These are phyloP conservation scores for Phytophthora macrochlamydospora DNA, from an alignment of 352 stramenopile genomes.

Conservation along the genomic window DNA sequence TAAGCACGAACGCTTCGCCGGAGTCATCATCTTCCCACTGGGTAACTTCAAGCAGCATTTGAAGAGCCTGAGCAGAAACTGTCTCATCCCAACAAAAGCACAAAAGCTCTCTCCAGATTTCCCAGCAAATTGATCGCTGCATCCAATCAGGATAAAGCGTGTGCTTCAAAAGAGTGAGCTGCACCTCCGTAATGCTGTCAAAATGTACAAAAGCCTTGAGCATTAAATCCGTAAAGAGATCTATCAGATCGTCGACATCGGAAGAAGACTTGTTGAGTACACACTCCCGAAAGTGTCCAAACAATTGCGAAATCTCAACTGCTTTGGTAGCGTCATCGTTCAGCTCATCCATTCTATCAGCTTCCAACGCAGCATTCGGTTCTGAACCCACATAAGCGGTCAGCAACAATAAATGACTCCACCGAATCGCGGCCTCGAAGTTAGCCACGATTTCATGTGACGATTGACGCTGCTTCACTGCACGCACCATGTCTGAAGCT, in stretches of 20 bases:
- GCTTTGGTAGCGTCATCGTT: conserved; percentile 21
- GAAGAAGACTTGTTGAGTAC: conserved; percentile 21
- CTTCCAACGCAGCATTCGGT: background rate
- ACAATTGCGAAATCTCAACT: conserved; percentile 34
- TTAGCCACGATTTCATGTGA: conserved; percentile 2
- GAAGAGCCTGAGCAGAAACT: conserved; percentile 29
- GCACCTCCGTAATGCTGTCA: conserved; percentile 34
- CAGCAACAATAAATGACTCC: conserved; percentile 45
- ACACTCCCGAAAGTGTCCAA: conserved; percentile 48
- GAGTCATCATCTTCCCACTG: conserved; percentile 31
- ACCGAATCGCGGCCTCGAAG: conserved; percentile 33
- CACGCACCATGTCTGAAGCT: conserved; percentile 44
- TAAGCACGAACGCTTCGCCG: conserved; percentile 20
- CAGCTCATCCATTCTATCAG: conserved; percentile 3
- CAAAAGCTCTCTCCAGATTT: conserved; percentile 63
- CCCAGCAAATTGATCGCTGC: conserved; percentile 52
- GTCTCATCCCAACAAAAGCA: conserved; percentile 57
- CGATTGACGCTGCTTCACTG: conserved; percentile 42
- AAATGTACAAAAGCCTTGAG: conserved; percentile 36
- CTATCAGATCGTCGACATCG: conserved; percentile 6
- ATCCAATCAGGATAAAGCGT: conserved; percentile 48
- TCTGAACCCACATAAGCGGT: conserved; percentile 30
- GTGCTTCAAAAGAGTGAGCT: conserved; percentile 60
- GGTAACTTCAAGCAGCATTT: conserved; percentile 41
- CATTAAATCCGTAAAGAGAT: conserved; percentile 50